Conservation (phyloP, 2,329 filamentous ascomycete species). For the Plectosphaerella cucumerina region DNA sequence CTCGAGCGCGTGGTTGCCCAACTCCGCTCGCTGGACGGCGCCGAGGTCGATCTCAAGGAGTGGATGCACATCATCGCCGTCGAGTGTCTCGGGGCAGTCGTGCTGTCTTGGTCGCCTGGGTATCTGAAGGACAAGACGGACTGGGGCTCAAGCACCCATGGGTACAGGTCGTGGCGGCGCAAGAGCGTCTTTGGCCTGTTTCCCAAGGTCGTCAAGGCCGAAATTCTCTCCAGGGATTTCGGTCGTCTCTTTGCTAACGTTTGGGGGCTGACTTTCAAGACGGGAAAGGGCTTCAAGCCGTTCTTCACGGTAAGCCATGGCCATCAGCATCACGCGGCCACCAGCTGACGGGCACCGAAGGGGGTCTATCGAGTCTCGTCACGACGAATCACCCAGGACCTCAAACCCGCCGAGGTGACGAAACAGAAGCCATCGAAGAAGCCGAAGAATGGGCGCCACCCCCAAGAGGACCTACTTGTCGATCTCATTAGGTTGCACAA, state of each 20-base stretch:
- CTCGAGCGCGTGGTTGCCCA: slow-evolving; percentile 28
- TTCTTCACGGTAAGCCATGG: slow-evolving; percentile 41
- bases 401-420: slow-evolving; percentile 16
- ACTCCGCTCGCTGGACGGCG: slow-evolving; percentile 29
- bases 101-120: slow-evolving; percentile 49
- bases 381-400: slow-evolving; percentile 24
- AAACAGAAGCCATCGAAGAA: slow-evolving; percentile 20
- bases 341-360: not conserved
- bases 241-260: slow-evolving; percentile 34
- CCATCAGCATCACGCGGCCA: not conserved
- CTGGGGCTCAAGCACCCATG: slow-evolving; percentile 40
- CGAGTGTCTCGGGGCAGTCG: slow-evolving; percentile 45
- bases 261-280: slow-evolving; percentile 42
- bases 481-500: slow-evolving; percentile 44
- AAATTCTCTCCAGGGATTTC: slow-evolving; percentile 29
- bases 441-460: slow-evolving; percentile 8
- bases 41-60: slow-evolving; percentile 42
- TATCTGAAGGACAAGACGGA: slow-evolving; percentile 40
- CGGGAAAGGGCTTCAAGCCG: slow-evolving; percentile 36
- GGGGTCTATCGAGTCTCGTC: slow-evolving; percentile 20
- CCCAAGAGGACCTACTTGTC: slow-evolving; percentile 32
- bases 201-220: slow-evolving; percentile 33
- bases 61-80: slow-evolving; percentile 55
- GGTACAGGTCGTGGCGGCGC: slow-evolving; percentile 46
- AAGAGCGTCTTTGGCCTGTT: slow-evolving; percentile 51